phyloP scores from a whole-genome alignment of 176 grass and related monocot species.

The Poa annua region DNA sequence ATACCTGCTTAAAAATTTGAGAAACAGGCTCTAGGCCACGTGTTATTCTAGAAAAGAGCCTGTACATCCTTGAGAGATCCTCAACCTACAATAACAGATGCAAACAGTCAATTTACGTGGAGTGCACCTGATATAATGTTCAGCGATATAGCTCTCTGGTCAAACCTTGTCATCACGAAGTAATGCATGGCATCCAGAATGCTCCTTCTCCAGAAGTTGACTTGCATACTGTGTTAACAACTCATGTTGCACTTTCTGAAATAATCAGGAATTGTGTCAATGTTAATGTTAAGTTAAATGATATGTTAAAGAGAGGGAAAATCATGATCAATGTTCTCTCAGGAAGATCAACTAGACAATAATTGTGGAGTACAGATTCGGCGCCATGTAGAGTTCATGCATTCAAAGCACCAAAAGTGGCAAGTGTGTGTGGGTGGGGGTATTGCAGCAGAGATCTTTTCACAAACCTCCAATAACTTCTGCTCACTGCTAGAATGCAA shows the following conservation, averaged over 20 bases:
- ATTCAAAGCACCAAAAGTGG: background rate
- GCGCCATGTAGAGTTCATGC: background rate
- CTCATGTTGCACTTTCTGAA: slow-evolving; percentile 91
- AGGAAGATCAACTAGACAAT: slow-evolving; percentile 20
- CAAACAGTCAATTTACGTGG: slow-evolving; percentile 26
- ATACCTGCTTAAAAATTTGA: slow-evolving; percentile 91
- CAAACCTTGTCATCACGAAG: slow-evolving; percentile 88
- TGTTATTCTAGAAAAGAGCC: slow-evolving; percentile 86
- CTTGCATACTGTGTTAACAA: slow-evolving; percentile 72
- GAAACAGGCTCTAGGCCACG: slow-evolving; percentile 84
- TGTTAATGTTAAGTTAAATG: slow-evolving; percentile 10
- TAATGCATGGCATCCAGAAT: slow-evolving; percentile 83
- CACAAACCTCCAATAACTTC: slow-evolving; percentile 85
- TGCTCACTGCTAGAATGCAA: slow-evolving; percentile 88
- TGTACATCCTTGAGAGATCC: slow-evolving; percentile 91
- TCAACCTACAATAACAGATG: slow-evolving; percentile 55
- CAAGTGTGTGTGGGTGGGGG: background rate
- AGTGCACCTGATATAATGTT: slow-evolving; percentile 10
- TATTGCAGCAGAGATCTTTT: slow-evolving; percentile 2
- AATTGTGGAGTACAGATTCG: background rate
- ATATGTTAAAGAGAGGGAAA: background rate
- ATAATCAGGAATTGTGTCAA: slow-evolving; percentile 15
- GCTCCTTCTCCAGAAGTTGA: slow-evolving; percentile 86
- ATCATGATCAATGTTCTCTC: slow-evolving; percentile 1
- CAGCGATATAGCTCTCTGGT: background rate